These are phyloP conservation scores for Moringa oleifera DNA, from an alignment of 345 rosid genomes.

Conservation along the genomic window DNA sequence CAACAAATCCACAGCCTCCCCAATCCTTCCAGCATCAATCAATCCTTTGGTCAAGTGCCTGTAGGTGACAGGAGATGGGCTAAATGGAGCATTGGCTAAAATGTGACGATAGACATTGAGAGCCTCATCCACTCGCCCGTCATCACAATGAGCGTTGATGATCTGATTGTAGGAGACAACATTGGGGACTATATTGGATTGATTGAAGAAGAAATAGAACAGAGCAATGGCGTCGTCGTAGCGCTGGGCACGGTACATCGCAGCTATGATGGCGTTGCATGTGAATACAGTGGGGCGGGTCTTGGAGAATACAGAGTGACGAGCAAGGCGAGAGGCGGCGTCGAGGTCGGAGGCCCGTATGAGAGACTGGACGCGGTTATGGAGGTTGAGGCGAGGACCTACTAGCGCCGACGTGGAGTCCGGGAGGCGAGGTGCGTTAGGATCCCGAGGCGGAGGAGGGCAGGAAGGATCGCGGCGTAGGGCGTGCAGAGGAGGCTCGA, in stretches of 20 bases:
- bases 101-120: constrained; percentile 63
- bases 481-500: constrained; percentile 93
- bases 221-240: constrained; percentile 71
- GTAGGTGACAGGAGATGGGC: constrained; percentile 78
- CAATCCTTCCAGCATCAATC: constrained; percentile 65
- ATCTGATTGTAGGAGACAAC: constrained; percentile 89
- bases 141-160: constrained; percentile 84
- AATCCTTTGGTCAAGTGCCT: constrained; percentile 93
- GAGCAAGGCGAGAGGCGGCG: constrained; percentile 79
- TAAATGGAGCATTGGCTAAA: constrained; percentile 66
- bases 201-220: constrained; percentile 72
- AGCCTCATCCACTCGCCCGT: constrained; percentile 70
- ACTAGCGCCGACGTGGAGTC: constrained; percentile 81
- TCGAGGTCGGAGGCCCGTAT: constrained; percentile 93
- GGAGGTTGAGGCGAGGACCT: constrained; percentile 82
- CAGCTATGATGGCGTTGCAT: constrained; percentile 91
- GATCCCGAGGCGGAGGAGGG: constrained; percentile 66
- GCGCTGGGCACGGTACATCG: constrained; percentile 87
- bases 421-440: constrained; percentile 91
- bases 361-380: constrained; percentile 89
- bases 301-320: constrained; percentile 60
- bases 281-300: constrained; percentile 96
- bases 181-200: constrained; percentile 77
- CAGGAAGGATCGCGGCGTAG: constrained; percentile 49
- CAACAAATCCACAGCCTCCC: constrained; percentile 72